Conservation (phyloP, 176 grass and related monocot genomes). For the Juncus effusus region DNA sequence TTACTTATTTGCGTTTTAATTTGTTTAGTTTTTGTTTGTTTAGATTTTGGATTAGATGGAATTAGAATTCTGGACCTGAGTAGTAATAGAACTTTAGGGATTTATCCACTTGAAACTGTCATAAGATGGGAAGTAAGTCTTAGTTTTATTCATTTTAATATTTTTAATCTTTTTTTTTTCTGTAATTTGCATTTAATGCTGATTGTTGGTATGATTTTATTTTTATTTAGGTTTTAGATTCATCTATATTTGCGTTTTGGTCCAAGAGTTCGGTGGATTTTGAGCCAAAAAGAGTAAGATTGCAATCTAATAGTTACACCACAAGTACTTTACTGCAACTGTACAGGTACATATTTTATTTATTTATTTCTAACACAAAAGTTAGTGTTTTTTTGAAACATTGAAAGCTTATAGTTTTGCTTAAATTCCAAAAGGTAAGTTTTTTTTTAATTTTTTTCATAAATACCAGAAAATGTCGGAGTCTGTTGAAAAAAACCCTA, state of each 20-base stretch:
- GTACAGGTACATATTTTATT: slow-evolving; percentile 57
- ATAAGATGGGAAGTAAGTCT: slow-evolving; percentile 79
- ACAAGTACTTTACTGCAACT: slow-evolving; percentile 83
- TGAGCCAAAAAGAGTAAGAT: slow-evolving; percentile 74
- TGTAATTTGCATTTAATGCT: slow-evolving; percentile 24
- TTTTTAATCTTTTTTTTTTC: not conserved
- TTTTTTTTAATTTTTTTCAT: too few species aligned
- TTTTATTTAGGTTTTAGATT: slow-evolving; percentile 63
- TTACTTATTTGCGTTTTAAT: not conserved
- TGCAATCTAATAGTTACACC: slow-evolving; percentile 90
- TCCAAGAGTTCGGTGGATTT: slow-evolving; percentile 80
- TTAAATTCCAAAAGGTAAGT: too few species aligned
- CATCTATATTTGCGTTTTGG: slow-evolving; percentile 85
- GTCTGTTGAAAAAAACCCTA: too few species aligned
- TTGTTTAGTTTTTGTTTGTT: slow-evolving; percentile 8
- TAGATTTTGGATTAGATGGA: slow-evolving; percentile 90
- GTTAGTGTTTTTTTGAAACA: too few species aligned
- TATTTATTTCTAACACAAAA: not conserved
- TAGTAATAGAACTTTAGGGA: slow-evolving; percentile 60
- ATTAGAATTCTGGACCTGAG: slow-evolving; percentile 97
- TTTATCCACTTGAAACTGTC: slow-evolving; percentile 88
- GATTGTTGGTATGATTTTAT: slow-evolving; percentile 12
- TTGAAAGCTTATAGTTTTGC: too few species aligned
- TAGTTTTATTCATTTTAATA: not conserved
- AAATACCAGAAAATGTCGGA: too few species aligned